Base-by-base conservation (phyloP, 768 basidiomycete genomes). In the Mycena pura region DNA sequence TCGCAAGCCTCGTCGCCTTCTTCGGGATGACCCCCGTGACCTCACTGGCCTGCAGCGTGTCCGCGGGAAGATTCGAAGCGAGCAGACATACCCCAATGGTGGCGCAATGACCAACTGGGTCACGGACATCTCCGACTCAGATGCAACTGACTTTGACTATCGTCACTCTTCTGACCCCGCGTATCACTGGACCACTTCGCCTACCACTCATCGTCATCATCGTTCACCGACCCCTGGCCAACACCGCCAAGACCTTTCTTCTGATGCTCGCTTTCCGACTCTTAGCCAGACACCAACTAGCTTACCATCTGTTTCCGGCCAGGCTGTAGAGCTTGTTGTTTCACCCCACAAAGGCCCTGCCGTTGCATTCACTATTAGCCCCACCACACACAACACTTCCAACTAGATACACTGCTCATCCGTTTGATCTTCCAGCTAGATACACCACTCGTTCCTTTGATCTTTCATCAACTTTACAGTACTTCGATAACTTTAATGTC, bases 51-150 rank as follows among this genome's bases (percentile, higher is more conserved):
- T 52, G 19, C 41, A 61, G 29, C 6, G 53, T 9, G 52, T 55
- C 6, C 13, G 38, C 4, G 52, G 60, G 14, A 54, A 53, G 22
- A 34, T 62, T 50, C 46, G 60, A n/a, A 38, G 45, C 39, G 60
- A 62, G 60, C 13, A 36, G 17, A 22, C 10, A 15, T 62, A 40
- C 38, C 46, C 44, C 9, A 47, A 62, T 36, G 53, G 60, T 9
- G 53, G 60, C 14, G 38, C 21, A 0, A 11, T 17, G 31, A 55
- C 48, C 38, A 34, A 36, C 14, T 62, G 53, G 53, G 29, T 60
- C 1, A 46, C 34, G 25, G 46, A 48, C 29, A 28, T 39, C 17
- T 48, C 31, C 43, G 17, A 28, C 39, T 21, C 49, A 2, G 14
- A 41, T 28, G 31, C 47, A 17, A 28, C 25, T 11, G 50, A 48